A percentile compares a stretch with the other conserved stretches of the same genome.
Conservation (phyloP, 129 eudicot species). For the Gnaphalium uliginosum region DNA sequence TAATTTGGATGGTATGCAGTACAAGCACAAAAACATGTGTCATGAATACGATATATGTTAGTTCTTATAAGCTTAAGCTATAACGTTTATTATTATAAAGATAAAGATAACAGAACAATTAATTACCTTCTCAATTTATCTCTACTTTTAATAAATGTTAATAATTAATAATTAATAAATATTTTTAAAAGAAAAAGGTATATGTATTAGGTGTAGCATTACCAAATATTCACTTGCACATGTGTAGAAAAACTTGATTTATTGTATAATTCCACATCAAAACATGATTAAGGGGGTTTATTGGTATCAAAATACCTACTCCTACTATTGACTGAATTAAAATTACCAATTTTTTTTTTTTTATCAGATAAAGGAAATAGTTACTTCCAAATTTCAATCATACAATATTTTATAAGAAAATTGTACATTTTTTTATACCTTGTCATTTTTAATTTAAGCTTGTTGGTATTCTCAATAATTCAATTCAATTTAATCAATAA, state of each 20-base stretch:
- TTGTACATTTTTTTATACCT: neutral
- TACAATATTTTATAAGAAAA: neutral
- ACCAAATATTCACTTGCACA: conserved; percentile 24
- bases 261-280: neutral
- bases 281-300: neutral
- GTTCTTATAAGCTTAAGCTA: too few relatives aligned
- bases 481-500: too few relatives aligned
- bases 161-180: too few relatives aligned
- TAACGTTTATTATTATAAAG: too few relatives aligned
- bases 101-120: too few relatives aligned
- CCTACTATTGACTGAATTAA: too few relatives aligned
- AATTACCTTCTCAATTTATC: neutral
- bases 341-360: too few relatives aligned
- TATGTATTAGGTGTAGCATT: neutral
- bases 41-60: too few relatives aligned
- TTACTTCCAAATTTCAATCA: neutral
- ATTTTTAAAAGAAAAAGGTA: neutral
- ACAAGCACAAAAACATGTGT: neutral
- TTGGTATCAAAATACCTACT: conserved; percentile 4
- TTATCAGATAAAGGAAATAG: neutral
- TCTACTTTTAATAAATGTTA: neutral
- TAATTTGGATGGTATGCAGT: neutral
- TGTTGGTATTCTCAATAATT: too few relatives aligned
- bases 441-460: too few relatives aligned
- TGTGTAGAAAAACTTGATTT: neutral